phyloP scores from a whole-genome alignment of 495 filamentous ascomycete species.

The Choiromyces venosus region DNA sequence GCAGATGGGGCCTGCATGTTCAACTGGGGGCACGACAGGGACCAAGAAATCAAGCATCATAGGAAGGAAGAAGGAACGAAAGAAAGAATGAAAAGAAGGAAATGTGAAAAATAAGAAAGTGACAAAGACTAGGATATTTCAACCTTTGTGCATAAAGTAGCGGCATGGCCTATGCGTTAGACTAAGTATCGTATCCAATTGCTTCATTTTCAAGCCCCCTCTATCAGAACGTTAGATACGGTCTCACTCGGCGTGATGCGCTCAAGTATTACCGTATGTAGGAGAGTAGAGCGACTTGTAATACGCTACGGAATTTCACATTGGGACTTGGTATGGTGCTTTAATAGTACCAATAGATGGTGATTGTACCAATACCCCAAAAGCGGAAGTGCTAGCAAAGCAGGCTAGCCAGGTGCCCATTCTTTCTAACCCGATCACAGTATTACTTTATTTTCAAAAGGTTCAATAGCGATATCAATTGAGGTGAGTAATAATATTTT shows the following conservation, averaged over 20 bases:
- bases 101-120: background rate
- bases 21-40: background rate
- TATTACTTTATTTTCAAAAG: background rate
- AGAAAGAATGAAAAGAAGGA: background rate
- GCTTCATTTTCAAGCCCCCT: background rate
- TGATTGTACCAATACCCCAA: background rate
- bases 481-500: background rate
- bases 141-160: background rate
- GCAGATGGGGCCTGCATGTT: background rate
- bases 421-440: background rate
- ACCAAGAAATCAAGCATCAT: background rate
- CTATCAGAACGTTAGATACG: background rate
- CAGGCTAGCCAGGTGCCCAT: background rate
- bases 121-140: background rate
- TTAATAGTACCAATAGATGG: background rate
- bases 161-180: background rate
- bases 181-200: background rate
- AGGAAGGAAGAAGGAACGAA: background rate
- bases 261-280: background rate
- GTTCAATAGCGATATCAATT: background rate
- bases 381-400: background rate
- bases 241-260: background rate
- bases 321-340: background rate
- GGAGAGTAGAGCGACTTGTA: background rate
- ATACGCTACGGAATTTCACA: background rate